Evolutionary conservation across 305 asterid species (phyloP).

Genomic region (Solanum hybrid): DNA sequence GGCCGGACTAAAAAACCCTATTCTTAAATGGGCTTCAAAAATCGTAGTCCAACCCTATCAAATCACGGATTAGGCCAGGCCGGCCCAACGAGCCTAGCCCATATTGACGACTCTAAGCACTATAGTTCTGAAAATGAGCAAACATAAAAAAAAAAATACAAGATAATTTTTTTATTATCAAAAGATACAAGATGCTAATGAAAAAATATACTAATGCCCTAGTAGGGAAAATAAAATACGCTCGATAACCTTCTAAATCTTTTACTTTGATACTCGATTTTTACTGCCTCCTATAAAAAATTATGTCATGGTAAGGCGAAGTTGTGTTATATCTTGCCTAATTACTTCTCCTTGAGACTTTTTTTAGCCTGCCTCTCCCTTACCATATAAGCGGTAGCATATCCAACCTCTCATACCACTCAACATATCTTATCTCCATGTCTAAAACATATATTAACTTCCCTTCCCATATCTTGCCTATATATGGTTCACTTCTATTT

Average conservation of each 20-base stretch:
- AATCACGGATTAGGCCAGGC: too few species aligned
- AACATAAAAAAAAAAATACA: background rate
- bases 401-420: background rate
- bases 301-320: background rate
- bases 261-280: background rate
- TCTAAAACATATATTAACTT: background rate
- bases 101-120: background rate
- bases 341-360: background rate
- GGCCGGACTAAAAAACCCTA: accelerated
- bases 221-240: background rate
- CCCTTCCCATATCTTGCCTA: background rate
- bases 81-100: too few species aligned
- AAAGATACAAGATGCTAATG: too few species aligned
- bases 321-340: background rate
- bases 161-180: too few species aligned
- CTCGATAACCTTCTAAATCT: background rate
- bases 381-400: background rate
- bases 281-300: background rate
- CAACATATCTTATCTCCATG: background rate
- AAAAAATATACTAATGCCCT: background rate
- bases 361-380: background rate
- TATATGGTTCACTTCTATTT: background rate
- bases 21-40: too few species aligned
- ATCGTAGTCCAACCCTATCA: too few species aligned
- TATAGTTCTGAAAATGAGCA: background rate